Base-by-base conservation (phyloP, 768 basidiomycete species). In the Boletus rufocinnamomeus region DNA sequence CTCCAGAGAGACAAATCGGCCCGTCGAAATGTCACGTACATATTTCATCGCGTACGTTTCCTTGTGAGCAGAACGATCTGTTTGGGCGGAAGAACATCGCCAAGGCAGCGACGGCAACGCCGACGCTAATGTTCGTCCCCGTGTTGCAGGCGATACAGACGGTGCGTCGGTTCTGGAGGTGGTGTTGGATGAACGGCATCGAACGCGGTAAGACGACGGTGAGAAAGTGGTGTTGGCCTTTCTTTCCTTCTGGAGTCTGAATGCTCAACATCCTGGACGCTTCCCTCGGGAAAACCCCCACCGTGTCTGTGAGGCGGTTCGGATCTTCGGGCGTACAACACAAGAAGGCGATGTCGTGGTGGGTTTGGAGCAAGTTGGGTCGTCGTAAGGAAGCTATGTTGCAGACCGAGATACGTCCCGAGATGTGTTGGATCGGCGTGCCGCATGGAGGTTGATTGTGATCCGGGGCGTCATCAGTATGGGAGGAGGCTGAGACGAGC, bases 51-150 rank as follows among this genome's bases (percentile, higher is more conserved):
- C 54, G 60, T 19, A 50, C 48, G 19, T 59, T 47, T 25, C 25
- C 59, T 19, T 21, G 55, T 23, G 61, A 4, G 21, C 41, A 54
- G 23, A 72, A 65, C 16, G 67, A 63, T 5, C 87, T 89, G 1
- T 75, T 69, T 8, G 84, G 79, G 32, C 80, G 77, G 65, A 91
- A 93, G 59, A 81, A 84, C 19, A 76, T 51, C 34, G 85, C 80
- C 3, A 91, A 70, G 1, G 84, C 80, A 14, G 78, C 82, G 3
- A 91, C 63, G 1, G 80, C 84, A 1, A 91, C 77, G 2, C 90
- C 89, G 3, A 88, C 79, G 53, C 84, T 81, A 4, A 77, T 66
- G 63, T 93, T 88, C 32, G 81, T 82, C 9, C 88, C 88, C 0
- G 76, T 77, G 30, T 78, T 78, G 60, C 85, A 86, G 25, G 79